Evolutionary conservation across 148 eudicot species (phyloP), one percentile per base, ranked within the genome.

Genomic region (Gaultheria prostrata): DNA sequence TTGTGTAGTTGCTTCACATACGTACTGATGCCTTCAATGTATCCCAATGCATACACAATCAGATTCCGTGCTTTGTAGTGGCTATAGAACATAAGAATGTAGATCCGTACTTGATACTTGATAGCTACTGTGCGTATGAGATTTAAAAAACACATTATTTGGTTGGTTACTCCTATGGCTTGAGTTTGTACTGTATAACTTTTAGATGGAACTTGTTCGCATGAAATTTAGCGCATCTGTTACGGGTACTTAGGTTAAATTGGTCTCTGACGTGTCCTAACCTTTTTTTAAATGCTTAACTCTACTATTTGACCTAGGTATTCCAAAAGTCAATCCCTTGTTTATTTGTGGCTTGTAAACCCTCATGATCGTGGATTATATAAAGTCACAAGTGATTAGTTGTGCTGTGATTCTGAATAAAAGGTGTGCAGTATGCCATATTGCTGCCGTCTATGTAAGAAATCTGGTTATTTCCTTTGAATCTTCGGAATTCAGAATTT

Each of bases 171-270:
- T 35, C 24, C 24, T 39, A 24, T 15, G 21, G 54, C 54, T 43
- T 54, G 70, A 79, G 17, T 79, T 80, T 80, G 54, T 35, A 59
- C 53, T 76, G 8, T 17, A 26, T 48, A 73, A 56, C 79, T 50
- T 51, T 33, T 33, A 17, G 48, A 26, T 53, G 59, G 45, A 30
- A 57, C 46, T 53, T 53, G 3, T 17, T 17, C 33, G 15, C 35
- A 18, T 26, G 61, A 24, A 49, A 11, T 7, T 50, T 53, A 54
- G 24, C 17, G 65, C 45, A 78, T 30, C 15, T 78, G 61, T 78
- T 65, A 63, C 0, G 2, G 53, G 35, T 14, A 26, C 73, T 45
- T 63, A 1, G 75, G 35, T 61, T 48, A 45, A n/a, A 26, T 26
- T 67, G 43, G 48, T 65, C 82, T 45, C 21, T 3, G 21, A 24